Percentiles rank a stretch among this genome's conserved stretches.
phyloP scores from a whole-genome alignment of 345 rosid genomes.

The Populus ilicifolia region DNA sequence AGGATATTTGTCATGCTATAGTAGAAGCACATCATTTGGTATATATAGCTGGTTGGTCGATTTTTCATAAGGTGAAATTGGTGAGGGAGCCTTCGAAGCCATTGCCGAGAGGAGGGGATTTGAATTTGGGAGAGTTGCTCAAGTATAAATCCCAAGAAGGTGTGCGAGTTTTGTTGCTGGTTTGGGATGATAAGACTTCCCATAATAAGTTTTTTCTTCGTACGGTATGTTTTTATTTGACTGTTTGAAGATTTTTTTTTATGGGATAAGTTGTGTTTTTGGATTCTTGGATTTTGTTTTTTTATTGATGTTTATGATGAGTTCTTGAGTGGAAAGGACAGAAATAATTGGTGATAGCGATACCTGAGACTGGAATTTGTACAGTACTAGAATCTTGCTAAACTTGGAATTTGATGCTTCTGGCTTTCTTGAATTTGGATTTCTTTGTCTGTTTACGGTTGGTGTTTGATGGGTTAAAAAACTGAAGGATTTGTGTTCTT shows the following conservation, averaged over 20 bases:
- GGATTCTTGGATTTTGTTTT: background rate
- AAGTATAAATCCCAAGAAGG: slow-evolving; percentile 89
- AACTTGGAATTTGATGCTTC: background rate
- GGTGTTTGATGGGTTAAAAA: background rate
- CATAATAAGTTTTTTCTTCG: slow-evolving; percentile 64
- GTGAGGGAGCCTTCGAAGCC: slow-evolving; percentile 59
- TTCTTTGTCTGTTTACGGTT: background rate
- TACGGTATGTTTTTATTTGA: slow-evolving; percentile 40
- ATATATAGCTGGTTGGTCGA: slow-evolving; percentile 79
- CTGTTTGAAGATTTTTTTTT: background rate
- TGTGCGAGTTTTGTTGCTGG: slow-evolving; percentile 68
- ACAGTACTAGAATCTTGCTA: too few relatives aligned
- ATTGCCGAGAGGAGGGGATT: slow-evolving; percentile 57
- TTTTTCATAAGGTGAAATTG: slow-evolving; percentile 65
- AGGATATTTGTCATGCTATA: slow-evolving; percentile 81
- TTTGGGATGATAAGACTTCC: slow-evolving; percentile 96
- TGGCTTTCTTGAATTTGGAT: background rate
- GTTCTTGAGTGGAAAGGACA: background rate
- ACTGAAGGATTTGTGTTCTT: background rate
- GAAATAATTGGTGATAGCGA: background rate
- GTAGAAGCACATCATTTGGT: slow-evolving; percentile 84
- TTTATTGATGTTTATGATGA: background rate
- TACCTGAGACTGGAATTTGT: background rate
- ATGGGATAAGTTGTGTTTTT: too few relatives aligned
- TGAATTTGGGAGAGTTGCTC: slow-evolving; percentile 66